These are phyloP conservation scores for Tolypocladium album DNA, from an alignment of 2,329 filamentous ascomycete genomes.

Conservation along the genomic window DNA sequence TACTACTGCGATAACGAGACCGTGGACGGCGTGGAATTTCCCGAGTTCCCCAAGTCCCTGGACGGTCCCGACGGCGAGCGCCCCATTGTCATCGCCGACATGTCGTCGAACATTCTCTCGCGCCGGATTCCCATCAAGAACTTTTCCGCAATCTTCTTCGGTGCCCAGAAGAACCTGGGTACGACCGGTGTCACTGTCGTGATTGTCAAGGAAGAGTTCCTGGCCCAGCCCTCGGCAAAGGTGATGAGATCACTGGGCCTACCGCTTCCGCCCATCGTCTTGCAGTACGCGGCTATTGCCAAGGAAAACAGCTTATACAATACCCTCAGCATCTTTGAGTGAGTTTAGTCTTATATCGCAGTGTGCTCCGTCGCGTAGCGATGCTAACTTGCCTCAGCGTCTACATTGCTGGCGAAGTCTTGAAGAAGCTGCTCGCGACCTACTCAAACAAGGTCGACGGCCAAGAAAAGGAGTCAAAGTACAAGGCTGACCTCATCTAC, in stretches of 20 bases:
- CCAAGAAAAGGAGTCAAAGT: slow-evolving; percentile 61
- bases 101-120: slow-evolving; percentile 89
- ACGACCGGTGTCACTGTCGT: slow-evolving; percentile 77
- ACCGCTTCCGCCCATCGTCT: slow-evolving; percentile 67
- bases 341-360: slow-evolving; percentile 15
- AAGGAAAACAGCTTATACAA: slow-evolving; percentile 97
- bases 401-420: slow-evolving; percentile 81
- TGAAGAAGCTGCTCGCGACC: slow-evolving; percentile 59
- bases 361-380: background rate
- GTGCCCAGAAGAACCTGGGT: slow-evolving; percentile 91
- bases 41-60: slow-evolving; percentile 55
- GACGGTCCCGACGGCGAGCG: slow-evolving; percentile 49
- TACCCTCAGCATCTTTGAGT: slow-evolving; percentile 86
- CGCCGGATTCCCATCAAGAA: slow-evolving; percentile 66
- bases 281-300: slow-evolving; percentile 74
- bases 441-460: slow-evolving; percentile 62
- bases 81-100: slow-evolving; percentile 78
- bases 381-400: slow-evolving; percentile 39
- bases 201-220: slow-evolving; percentile 70
- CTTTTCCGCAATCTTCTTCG: slow-evolving; percentile 79
- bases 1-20: slow-evolving; percentile 96
- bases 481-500: slow-evolving; percentile 74
- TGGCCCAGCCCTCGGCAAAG: slow-evolving; percentile 59
- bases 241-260: slow-evolving; percentile 65
- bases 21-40: slow-evolving; percentile 87